Conservation (phyloP, 257 asterid genomes). For the Fraxinus excelsior region DNA sequence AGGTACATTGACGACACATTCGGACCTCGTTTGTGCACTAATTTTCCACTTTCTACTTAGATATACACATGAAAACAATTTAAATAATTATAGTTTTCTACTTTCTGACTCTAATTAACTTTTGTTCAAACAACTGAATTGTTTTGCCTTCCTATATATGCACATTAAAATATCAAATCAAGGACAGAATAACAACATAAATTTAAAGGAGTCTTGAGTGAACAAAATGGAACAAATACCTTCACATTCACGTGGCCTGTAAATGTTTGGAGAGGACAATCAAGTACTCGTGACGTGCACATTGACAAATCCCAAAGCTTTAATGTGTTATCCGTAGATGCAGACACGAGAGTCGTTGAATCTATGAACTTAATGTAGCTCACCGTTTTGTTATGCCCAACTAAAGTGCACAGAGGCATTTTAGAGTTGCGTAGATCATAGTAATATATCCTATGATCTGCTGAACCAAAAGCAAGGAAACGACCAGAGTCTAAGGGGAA, state of each 20-base stretch:
- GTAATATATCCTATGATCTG: slow-evolving; percentile 91
- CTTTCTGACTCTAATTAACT: slow-evolving; percentile 1
- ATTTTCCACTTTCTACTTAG: background rate
- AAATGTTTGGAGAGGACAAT: slow-evolving; percentile 88
- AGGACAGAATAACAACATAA: too few relatives aligned
- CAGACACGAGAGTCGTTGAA: slow-evolving; percentile 86
- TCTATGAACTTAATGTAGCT: slow-evolving; percentile 93
- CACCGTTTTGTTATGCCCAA: slow-evolving; percentile 93
- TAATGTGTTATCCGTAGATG: slow-evolving; percentile 89
- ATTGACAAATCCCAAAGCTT: slow-evolving; percentile 97
- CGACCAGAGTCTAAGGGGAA: slow-evolving; percentile 89
- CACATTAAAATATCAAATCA: too few relatives aligned
- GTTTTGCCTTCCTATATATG: too few relatives aligned
- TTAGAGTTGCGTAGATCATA: slow-evolving; percentile 87
- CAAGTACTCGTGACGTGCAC: slow-evolving; percentile 73
- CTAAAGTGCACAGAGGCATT: slow-evolving; percentile 82
- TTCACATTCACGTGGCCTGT: slow-evolving; percentile 91
- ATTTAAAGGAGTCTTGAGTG: background rate
- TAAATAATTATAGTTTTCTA: background rate
- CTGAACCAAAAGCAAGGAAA: slow-evolving; percentile 92
- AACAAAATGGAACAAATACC: slow-evolving; percentile 42
- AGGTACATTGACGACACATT: background rate
- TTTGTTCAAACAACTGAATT: too few relatives aligned
- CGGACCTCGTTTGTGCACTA: background rate
- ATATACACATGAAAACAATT: background rate